These are phyloP conservation scores for Sporisorium exsertum DNA, from an alignment of 1,284 basidiomycete species.

Conservation along the genomic window DNA sequence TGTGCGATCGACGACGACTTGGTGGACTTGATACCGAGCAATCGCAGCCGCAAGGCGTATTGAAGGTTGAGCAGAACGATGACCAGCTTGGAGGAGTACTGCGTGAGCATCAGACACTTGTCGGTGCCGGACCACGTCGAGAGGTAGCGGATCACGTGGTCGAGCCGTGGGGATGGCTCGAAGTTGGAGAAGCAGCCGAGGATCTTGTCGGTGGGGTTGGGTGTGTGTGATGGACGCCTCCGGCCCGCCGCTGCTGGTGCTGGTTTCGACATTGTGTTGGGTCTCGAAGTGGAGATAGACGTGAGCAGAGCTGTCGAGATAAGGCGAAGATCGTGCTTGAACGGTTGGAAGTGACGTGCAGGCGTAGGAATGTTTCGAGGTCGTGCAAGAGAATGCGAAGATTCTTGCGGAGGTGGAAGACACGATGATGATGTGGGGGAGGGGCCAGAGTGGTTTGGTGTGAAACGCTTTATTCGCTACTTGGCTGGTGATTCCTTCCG, in stretches of 20 bases:
- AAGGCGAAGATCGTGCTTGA: not conserved
- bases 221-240: constrained; percentile 27
- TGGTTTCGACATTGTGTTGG: constrained; percentile 39
- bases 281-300: not conserved
- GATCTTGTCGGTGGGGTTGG: constrained; percentile 52
- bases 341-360: too few relatives aligned
- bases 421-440: not conserved
- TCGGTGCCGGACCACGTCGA: constrained; percentile 67
- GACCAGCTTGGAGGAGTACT: constrained; percentile 64
- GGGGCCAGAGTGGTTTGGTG: too few relatives aligned
- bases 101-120: constrained; percentile 67
- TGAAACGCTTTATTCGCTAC: not conserved
- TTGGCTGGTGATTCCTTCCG: not conserved
- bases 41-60: constrained; percentile 57
- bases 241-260: constrained; percentile 15
- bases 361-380: not conserved
- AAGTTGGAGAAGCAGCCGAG: constrained; percentile 63
- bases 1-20: constrained; percentile 48
- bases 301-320: not conserved
- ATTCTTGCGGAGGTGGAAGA: not conserved
- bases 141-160: constrained; percentile 66
- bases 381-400: not conserved
- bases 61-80: constrained; percentile 61
- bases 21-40: constrained; percentile 44
- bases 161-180: constrained; percentile 54